phyloP scores from a whole-genome alignment of 2,329 filamentous ascomycete genomes.

The Fusarium piperis region DNA sequence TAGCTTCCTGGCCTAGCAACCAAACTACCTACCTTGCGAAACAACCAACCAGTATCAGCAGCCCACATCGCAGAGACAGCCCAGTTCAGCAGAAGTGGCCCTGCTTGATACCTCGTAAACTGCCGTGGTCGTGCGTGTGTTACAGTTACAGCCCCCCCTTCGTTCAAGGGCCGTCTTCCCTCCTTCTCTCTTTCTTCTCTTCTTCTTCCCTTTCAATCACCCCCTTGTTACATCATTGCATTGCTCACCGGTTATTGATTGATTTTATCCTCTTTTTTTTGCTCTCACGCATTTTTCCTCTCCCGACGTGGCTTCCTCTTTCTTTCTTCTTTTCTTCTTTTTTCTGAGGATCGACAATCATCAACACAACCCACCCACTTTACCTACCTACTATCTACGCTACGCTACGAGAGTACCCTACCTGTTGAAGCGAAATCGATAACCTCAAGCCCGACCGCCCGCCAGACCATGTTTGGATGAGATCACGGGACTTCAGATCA shows the following conservation, averaged over 20 bases:
- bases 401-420: neutral
- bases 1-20: slow-evolving; percentile 14
- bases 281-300: slow-evolving; percentile 10
- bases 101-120: slow-evolving; percentile 14
- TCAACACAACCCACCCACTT: neutral
- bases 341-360: slow-evolving; percentile 8
- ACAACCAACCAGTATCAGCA: slow-evolving; percentile 10
- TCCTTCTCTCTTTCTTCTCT: slow-evolving; percentile 23
- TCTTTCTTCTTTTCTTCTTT: neutral
- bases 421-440: neutral
- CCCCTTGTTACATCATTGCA: slow-evolving; percentile 17
- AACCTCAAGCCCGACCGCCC: slow-evolving; percentile 1
- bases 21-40: neutral
- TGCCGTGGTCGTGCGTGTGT: slow-evolving; percentile 6
- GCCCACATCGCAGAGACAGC: slow-evolving; percentile 25
- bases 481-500: slow-evolving; percentile 31
- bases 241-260: slow-evolving; percentile 8
- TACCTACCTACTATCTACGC: neutral
- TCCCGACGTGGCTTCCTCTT: slow-evolving; percentile 9
- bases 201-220: slow-evolving; percentile 15
- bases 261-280: neutral
- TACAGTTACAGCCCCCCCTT: slow-evolving; percentile 29
- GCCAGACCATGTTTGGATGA: slow-evolving; percentile 37
- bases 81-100: neutral
- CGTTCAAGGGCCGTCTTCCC: slow-evolving; percentile 20